These are phyloP conservation scores for Globisporangium irregulare DNA, from an alignment of 352 stramenopile genomes.

Conservation along the genomic window DNA sequence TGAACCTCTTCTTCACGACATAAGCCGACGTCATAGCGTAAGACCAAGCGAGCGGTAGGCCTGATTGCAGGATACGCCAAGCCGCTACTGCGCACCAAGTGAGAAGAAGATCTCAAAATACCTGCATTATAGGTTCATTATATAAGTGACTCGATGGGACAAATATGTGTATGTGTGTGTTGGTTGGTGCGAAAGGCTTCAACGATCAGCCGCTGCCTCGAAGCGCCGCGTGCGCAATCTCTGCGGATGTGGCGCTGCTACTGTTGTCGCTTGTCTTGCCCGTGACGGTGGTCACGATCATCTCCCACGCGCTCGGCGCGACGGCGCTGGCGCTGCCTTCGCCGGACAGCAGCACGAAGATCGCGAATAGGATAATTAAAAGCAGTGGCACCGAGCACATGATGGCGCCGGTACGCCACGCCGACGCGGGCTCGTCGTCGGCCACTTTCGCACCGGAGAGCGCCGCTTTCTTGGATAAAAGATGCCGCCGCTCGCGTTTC, in stretches of 20 bases:
- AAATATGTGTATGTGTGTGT: not conserved
- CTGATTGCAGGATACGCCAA: not conserved
- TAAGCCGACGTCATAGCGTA: slow-evolving; percentile 29
- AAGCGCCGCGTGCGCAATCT: slow-evolving; percentile 5
- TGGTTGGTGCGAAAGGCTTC: not conserved
- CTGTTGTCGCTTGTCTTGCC: slow-evolving; percentile 16
- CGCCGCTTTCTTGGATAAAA: slow-evolving; percentile 14
- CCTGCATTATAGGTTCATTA: slow-evolving; percentile 15
- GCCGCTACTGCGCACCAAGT: not conserved
- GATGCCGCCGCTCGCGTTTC: slow-evolving; percentile 16
- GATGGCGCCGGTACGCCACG: slow-evolving; percentile 52
- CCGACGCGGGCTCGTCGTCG: slow-evolving; percentile 32
- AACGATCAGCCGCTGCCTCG: slow-evolving; percentile 11
- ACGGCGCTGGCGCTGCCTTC: slow-evolving; percentile 16
- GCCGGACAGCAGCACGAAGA: slow-evolving; percentile 52
- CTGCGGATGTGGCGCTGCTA: slow-evolving; percentile 8
- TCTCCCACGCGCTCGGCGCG: slow-evolving; percentile 15
- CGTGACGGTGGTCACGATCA: slow-evolving; percentile 16
- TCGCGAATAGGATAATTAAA: slow-evolving; percentile 51
- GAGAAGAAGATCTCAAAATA: slow-evolving; percentile 14
- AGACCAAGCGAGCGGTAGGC: not conserved
- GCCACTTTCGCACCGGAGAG: not conserved
- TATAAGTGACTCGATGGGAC: slow-evolving; percentile 12
- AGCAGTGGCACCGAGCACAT: slow-evolving; percentile 73
- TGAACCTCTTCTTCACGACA: slow-evolving; percentile 96